Evolutionary conservation across 2,329 filamentous ascomycete genomes (phyloP).

Genomic region (Botrytis elliptica): DNA sequence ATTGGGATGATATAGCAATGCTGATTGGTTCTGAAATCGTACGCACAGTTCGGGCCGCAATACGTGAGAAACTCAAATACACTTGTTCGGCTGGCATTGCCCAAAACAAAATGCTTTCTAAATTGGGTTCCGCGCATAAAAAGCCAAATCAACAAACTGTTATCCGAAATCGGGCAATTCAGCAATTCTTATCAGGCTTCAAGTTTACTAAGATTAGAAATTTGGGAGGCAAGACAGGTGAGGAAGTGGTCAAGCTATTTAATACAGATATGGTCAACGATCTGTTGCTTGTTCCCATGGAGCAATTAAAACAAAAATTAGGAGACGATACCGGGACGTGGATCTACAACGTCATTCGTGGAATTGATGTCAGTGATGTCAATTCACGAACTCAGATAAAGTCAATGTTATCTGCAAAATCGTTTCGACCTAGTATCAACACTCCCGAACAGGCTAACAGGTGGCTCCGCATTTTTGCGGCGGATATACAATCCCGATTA

Average conservation of each 20-base stretch:
- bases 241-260: slow-evolving; percentile 79
- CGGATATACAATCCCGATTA: slow-evolving; percentile 85
- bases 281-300: slow-evolving; percentile 67
- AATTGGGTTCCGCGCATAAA: slow-evolving; percentile 85
- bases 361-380: slow-evolving; percentile 83
- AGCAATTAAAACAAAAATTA: slow-evolving; percentile 73
- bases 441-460: slow-evolving; percentile 72
- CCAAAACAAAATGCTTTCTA: slow-evolving; percentile 91
- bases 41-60: slow-evolving; percentile 65
- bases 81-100: slow-evolving; percentile 90
- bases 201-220: slow-evolving; percentile 95
- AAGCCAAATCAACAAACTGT: slow-evolving; percentile 95
- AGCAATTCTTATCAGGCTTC: slow-evolving; percentile 76
- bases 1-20: slow-evolving; percentile 94
- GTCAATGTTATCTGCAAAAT: slow-evolving; percentile 95
- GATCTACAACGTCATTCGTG: slow-evolving; percentile 82
- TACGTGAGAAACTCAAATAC: slow-evolving; percentile 73
- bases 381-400: slow-evolving; percentile 92
- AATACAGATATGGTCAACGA: slow-evolving; percentile 77
- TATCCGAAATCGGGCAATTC: slow-evolving; percentile 80
- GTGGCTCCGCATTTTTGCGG: slow-evolving; percentile 89
- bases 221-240: slow-evolving; percentile 91
- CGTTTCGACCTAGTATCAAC: slow-evolving; percentile 82
- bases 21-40: slow-evolving; percentile 88
- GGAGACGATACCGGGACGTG: slow-evolving; percentile 83